Evolutionary conservation across 208 protist species (phyloP).

Genomic region (Balamuthia mandrillaris): DNA sequence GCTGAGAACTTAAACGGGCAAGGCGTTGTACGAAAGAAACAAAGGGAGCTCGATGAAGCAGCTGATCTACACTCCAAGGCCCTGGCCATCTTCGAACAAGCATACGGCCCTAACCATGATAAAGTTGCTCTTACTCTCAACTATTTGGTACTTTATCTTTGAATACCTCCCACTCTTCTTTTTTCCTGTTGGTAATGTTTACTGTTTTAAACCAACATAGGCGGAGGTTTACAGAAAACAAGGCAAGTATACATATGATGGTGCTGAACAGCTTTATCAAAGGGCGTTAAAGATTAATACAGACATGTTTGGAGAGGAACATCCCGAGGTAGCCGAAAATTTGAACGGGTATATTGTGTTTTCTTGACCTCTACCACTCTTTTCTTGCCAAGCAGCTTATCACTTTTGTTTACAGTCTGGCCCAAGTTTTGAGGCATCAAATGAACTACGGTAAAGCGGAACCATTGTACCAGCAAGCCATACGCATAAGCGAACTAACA

Average conservation of each 20-base stretch:
- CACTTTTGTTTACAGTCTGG: background rate
- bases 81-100: slow-evolving; percentile 14
- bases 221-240: slow-evolving; percentile 21
- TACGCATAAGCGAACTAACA: slow-evolving; percentile 9
- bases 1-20: background rate
- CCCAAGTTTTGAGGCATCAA: slow-evolving; percentile 31
- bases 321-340: slow-evolving; percentile 29
- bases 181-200: background rate
- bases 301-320: slow-evolving; percentile 17
- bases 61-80: background rate
- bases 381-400: background rate
- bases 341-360: background rate
- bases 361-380: background rate
- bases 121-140: slow-evolving; percentile 34
- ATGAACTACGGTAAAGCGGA: slow-evolving; percentile 34
- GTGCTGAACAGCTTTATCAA: slow-evolving; percentile 5
- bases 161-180: background rate
- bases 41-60: slow-evolving; percentile 13
- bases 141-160: background rate
- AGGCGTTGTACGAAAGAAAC: background rate
- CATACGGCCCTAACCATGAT: background rate
- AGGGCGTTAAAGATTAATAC: slow-evolving; percentile 4
- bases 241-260: slow-evolving; percentile 36
- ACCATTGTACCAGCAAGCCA: background rate
- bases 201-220: background rate